These are phyloP conservation scores for Cnidoscolus chayamansa DNA, from an alignment of 441 rosid species.

Conservation along the genomic window DNA sequence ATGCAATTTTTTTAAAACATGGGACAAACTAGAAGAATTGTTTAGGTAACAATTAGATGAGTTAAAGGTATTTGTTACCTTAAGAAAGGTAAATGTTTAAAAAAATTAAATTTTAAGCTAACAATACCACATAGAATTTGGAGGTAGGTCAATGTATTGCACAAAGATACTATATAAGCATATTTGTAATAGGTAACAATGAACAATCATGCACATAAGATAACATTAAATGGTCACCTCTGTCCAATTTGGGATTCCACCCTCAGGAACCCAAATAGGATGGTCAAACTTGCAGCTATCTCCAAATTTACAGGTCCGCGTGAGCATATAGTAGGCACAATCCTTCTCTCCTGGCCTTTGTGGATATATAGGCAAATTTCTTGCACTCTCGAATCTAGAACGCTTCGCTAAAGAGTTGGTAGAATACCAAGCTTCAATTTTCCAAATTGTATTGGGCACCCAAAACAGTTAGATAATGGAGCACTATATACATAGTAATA, in stretches of 20 bases:
- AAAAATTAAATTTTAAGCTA: slow-evolving; percentile 14
- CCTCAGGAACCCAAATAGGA: slow-evolving; percentile 99
- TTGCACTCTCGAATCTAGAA: slow-evolving; percentile 75
- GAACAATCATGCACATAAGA: slow-evolving; percentile 34
- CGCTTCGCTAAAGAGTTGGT: slow-evolving; percentile 78
- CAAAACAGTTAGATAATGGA: slow-evolving; percentile 75
- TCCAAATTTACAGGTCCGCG: slow-evolving; percentile 98
- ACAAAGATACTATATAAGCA: slow-evolving; percentile 13
- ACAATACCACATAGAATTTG: slow-evolving; percentile 6
- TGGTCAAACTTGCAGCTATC: slow-evolving; percentile 98
- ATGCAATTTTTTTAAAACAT: not conserved
- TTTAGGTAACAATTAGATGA: slow-evolving; percentile 6
- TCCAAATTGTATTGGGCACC: slow-evolving; percentile 81
- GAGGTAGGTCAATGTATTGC: no score
- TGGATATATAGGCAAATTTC: slow-evolving; percentile 80
- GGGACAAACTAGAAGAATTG: not conserved
- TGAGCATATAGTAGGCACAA: slow-evolving; percentile 98
- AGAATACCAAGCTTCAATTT: slow-evolving; percentile 90
- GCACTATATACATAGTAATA: slow-evolving; percentile 76
- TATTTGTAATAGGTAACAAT: slow-evolving; percentile 23
- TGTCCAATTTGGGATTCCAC: slow-evolving; percentile 99
- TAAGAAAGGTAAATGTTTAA: not conserved
- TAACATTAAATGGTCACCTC: slow-evolving; percentile 87
- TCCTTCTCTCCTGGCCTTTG: slow-evolving; percentile 98
- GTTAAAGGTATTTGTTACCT: slow-evolving; percentile 8